Percentiles rank a stretch among this genome's conserved stretches.
These are phyloP conservation scores for Kitagawia praeruptora DNA, from an alignment of 129 eudicot species.

Conservation along the genomic window DNA sequence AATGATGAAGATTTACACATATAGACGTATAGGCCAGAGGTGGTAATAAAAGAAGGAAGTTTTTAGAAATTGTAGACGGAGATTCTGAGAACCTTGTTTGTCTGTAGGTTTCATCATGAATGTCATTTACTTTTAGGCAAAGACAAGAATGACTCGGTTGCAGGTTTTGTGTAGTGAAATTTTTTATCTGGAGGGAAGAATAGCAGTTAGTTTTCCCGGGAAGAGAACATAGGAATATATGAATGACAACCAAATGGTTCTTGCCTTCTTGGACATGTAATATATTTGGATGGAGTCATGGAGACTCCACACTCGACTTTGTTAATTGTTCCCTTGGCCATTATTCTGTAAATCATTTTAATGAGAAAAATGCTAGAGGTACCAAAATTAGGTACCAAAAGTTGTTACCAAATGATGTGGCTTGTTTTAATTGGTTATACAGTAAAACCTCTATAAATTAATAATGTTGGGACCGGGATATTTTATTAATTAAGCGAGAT, in stretches of 20 bases:
- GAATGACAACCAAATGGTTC: neutral
- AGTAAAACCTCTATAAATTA: too few relatives aligned
- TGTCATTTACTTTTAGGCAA: conserved; percentile 1
- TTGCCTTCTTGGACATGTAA: neutral
- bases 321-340: neutral
- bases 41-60: conserved; percentile 17
- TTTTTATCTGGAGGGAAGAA: neutral
- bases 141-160: conserved; percentile 13
- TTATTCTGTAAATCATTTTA: neutral
- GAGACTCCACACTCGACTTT: neutral
- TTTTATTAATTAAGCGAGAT: too few relatives aligned
- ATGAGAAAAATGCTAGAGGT: too few relatives aligned
- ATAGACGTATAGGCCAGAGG: neutral
- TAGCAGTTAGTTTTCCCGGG: neutral
- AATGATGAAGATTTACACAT: too few relatives aligned
- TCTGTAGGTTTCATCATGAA: neutral
- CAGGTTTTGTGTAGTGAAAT: neutral
- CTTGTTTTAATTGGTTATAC: too few relatives aligned
- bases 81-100: conserved; percentile 2
- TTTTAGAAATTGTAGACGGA: conserved; percentile 17
- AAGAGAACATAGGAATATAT: neutral
- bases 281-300: neutral
- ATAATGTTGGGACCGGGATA: too few relatives aligned
- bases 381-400: too few relatives aligned
- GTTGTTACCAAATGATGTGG: too few relatives aligned